Base-by-base conservation (phyloP, 768 basidiomycete species). In the Hygrocybe coccinea region DNA sequence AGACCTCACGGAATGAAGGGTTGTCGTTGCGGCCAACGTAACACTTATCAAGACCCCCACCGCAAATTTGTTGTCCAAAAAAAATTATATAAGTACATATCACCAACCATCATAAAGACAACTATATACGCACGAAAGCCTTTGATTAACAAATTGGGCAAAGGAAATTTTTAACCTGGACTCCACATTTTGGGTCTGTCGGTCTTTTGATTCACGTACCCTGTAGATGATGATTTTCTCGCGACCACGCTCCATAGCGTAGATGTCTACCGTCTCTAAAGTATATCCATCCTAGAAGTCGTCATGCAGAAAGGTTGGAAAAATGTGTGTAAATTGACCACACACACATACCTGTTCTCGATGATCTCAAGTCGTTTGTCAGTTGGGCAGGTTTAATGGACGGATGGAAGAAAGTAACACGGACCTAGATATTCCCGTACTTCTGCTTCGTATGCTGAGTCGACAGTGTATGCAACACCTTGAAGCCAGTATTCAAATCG, bases 401-500 rank as follows among this genome's bases (percentile, higher is more conserved):
- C 39, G 29, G 38, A 35, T n/a, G 8, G 11, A 15, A 25, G 52
- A n/a, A n/a, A n/a, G n/a, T n/a, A n/a, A n/a, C n/a, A n/a, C 74
- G 57, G 61, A 91, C 93, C 93, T 68, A 97, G 69, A 67, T 95
- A 91, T 45, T 85, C 86, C 49, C 86, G 79, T 7, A 94, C 92
- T 69, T 93, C 88, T 0, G 79, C 71, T 50, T 82, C 85, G 58
- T 85, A 83, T 10, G 67, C 75, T 0, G 88, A 85, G 60, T 95
- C 90, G 67, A 97, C 94, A 10, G 88, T 87, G 69, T 90, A 94
- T 1, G 89, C 91, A 4, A 94, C 72, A 3, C 93, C 90, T 91
- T 60, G 12, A 43, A 1, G 15, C 5, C 37, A 8, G 34, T 37
- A 5, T 25, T 35, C 25, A 15, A 38, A 36, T 25, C 22, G 17